Evolutionary conservation across 2,329 filamentous ascomycete genomes (phyloP).

Genomic region (Parastagonospora nodorum): DNA sequence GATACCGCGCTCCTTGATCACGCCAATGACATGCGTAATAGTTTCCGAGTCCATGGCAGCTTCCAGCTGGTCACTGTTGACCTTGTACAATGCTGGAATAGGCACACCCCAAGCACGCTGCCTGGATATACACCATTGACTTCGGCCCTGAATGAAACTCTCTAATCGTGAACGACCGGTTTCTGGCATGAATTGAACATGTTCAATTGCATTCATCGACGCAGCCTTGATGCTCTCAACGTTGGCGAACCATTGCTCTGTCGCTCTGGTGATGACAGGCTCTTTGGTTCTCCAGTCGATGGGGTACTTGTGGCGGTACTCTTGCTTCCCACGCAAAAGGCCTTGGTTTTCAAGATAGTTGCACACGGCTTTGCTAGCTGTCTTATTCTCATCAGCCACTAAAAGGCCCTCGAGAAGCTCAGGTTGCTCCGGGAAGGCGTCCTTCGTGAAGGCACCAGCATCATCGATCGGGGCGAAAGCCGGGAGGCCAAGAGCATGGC

Average conservation of each 20-base stretch:
- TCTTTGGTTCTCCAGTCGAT: conserved; percentile 97
- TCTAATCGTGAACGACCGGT: conserved; percentile 74
- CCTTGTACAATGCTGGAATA: conserved; percentile 85
- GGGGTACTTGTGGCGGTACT: conserved; percentile 88
- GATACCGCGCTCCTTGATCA: conserved; percentile 78
- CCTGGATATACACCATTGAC: conserved; percentile 97
- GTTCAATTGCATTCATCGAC: conserved; percentile 70
- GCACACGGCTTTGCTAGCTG: conserved; percentile 64
- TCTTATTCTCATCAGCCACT: conserved; percentile 69
- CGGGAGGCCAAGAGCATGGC: conserved; percentile 69
- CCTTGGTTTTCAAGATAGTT: conserved; percentile 61
- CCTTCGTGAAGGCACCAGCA: conserved; percentile 77
- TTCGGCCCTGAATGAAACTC: conserved; percentile 84
- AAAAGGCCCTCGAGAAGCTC: conserved; percentile 70
- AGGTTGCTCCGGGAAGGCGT: conserved; percentile 75
- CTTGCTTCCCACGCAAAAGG: conserved; percentile 71
- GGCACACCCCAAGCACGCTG: conserved; percentile 97
- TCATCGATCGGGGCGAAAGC: conserved; percentile 84
- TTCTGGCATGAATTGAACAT: conserved; percentile 79
- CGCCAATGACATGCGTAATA: conserved; percentile 81
- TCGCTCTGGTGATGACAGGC: conserved; percentile 88
- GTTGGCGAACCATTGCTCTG: conserved; percentile 97
- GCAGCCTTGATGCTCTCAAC: conserved; percentile 79
- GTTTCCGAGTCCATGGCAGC: conserved; percentile 80
- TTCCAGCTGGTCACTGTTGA: conserved; percentile 62